A percentile compares a stretch with the other conserved stretches of the same genome.
These are phyloP conservation scores for Oenanthe javanica DNA, from an alignment of 140 eudicot species.

Conservation along the genomic window DNA sequence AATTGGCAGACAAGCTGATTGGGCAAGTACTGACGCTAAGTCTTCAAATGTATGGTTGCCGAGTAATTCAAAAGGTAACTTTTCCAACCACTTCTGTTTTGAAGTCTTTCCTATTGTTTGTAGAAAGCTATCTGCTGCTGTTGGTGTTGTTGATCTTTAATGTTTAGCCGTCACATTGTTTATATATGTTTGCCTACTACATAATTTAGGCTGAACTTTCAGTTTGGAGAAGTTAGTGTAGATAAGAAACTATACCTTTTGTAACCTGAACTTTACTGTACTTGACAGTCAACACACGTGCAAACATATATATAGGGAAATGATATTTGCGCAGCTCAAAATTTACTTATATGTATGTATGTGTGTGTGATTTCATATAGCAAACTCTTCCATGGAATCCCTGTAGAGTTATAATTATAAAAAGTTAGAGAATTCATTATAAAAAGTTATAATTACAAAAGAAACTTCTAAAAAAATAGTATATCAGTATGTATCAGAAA, in stretches of 20 bases:
- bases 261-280: neutral
- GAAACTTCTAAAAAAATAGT: too few relatives aligned
- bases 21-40: constrained; percentile 87
- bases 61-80: constrained; percentile 95
- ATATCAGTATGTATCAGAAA: too few relatives aligned
- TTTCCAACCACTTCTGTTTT: neutral
- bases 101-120: neutral
- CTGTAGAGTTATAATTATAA: neutral
- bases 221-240: neutral
- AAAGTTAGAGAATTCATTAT: too few relatives aligned
- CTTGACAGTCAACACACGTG: neutral
- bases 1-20: constrained; percentile 70
- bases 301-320: neutral
- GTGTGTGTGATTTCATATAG: neutral
- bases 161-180: neutral
- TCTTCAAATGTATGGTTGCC: constrained; percentile 97
- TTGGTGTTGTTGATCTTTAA: too few relatives aligned
- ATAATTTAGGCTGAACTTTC: neutral
- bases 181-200: neutral
- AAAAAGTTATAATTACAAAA: too few relatives aligned
- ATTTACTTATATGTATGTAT: neutral
- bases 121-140: neutral
- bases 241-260: neutral
- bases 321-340: neutral
- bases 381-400: neutral